Evolutionary conservation across 2,329 filamentous ascomycete genomes (phyloP).

Genomic region (Monilinia vaccinii-corymbosi): DNA sequence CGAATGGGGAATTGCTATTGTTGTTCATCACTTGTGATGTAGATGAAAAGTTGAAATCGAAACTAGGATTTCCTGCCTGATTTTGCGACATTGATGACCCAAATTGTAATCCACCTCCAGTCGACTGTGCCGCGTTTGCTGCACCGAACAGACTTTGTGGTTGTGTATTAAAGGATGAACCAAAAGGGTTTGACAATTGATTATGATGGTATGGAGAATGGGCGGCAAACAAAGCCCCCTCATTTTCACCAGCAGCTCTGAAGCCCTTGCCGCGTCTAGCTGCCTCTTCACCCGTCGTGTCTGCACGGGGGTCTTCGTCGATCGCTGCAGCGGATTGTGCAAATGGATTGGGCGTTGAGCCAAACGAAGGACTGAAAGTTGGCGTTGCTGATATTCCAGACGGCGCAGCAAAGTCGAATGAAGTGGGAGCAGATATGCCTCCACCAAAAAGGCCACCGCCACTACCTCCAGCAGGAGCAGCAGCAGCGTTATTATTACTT

Average conservation of each 20-base stretch:
- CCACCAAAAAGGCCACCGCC: conserved; percentile 26
- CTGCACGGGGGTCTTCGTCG: conserved; percentile 12
- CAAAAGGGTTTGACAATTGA: neutral
- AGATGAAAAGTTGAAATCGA: conserved; percentile 4
- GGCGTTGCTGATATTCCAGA: conserved; percentile 8
- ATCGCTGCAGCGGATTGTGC: conserved; percentile 2
- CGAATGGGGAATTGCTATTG: conserved; percentile 1
- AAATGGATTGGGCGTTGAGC: conserved; percentile 10
- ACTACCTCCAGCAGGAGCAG: conserved; percentile 8
- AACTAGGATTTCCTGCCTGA: neutral
- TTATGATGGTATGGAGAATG: conserved; percentile 1
- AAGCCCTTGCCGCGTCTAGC: neutral
- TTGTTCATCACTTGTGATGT: neutral
- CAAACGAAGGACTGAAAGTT: conserved; percentile 11
- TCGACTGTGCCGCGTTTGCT: neutral
- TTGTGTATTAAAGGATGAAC: neutral
- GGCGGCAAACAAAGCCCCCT: neutral
- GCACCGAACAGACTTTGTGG: neutral
- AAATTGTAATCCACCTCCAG: conserved; percentile 2
- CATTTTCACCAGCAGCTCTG: neutral
- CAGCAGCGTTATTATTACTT: neutral
- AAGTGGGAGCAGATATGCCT: conserved; percentile 18
- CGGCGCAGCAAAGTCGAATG: conserved; percentile 25
- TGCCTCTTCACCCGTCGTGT: conserved; percentile 12
- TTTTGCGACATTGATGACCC: neutral